Evolutionary conservation across 2,329 filamentous ascomycete species (phyloP).

Genomic region (Pleoardoris graminearum): DNA sequence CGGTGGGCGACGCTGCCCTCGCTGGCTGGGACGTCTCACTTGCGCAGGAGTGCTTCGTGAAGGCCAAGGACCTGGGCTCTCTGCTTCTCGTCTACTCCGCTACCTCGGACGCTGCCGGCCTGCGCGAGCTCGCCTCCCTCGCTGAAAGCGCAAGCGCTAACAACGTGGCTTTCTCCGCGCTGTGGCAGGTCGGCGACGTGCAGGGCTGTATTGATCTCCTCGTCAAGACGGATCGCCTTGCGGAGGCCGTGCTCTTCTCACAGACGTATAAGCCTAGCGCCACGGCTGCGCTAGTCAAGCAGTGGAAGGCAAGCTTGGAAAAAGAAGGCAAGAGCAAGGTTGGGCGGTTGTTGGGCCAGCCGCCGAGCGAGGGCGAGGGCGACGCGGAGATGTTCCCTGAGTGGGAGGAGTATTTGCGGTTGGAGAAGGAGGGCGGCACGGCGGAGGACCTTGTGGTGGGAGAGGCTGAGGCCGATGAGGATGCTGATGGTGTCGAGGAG

Average conservation of each 20-base stretch:
- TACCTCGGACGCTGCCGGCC: slow-evolving; percentile 75
- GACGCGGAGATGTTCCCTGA: slow-evolving; percentile 89
- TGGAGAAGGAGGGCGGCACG: slow-evolving; percentile 73
- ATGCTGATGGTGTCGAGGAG: slow-evolving; percentile 38
- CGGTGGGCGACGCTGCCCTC: slow-evolving; percentile 88
- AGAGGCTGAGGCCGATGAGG: slow-evolving; percentile 35
- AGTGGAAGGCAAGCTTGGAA: slow-evolving; percentile 85
- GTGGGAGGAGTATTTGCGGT: slow-evolving; percentile 85
- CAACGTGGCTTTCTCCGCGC: slow-evolving; percentile 89
- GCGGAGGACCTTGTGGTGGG: slow-evolving; percentile 40
- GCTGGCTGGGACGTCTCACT: slow-evolving; percentile 82
- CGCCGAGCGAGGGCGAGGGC: slow-evolving; percentile 64
- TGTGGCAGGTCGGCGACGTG: slow-evolving; percentile 85
- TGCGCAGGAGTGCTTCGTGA: slow-evolving; percentile 89
- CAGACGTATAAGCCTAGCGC: slow-evolving; percentile 93
- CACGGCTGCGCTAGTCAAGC: slow-evolving; percentile 66
- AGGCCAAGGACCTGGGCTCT: slow-evolving; percentile 88
- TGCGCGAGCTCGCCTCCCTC: slow-evolving; percentile 71
- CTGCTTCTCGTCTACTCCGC: slow-evolving; percentile 86
- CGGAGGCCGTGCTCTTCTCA: slow-evolving; percentile 87
- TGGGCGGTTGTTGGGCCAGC: slow-evolving; percentile 78
- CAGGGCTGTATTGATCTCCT: slow-evolving; percentile 80
- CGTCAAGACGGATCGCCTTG: slow-evolving; percentile 73
- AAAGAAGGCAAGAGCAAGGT: slow-evolving; percentile 85
- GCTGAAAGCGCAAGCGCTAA: slow-evolving; percentile 78